Evolutionary conservation across 2,329 filamentous ascomycete genomes (phyloP).

Genomic region (Fusarium scirpi): DNA sequence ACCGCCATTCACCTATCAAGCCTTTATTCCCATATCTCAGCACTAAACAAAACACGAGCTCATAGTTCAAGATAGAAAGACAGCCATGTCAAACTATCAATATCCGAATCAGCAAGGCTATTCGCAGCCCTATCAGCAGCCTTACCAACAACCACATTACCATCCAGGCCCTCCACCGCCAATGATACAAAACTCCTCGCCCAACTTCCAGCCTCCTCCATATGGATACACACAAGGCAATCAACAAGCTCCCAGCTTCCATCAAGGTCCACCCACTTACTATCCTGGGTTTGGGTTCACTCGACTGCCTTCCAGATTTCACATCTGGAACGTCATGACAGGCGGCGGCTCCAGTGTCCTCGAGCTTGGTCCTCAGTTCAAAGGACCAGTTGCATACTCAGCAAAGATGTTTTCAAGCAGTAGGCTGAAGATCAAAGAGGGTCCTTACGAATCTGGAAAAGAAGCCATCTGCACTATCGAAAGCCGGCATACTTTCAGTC

Average conservation of each 20-base stretch:
- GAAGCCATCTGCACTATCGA: neutral
- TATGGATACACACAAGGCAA: neutral
- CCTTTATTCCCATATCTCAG: neutral
- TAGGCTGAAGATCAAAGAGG: conserved; percentile 6
- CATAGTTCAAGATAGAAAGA: fast-evolving
- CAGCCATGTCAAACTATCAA: neutral
- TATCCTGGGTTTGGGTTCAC: neutral
- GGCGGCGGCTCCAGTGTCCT: neutral
- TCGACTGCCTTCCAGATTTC: neutral
- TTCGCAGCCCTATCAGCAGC: neutral
- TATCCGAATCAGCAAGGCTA: neutral
- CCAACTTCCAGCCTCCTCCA: fast-evolving
- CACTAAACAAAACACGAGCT: neutral
- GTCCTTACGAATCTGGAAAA: neutral
- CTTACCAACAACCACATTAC: neutral
- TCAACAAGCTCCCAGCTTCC: neutral
- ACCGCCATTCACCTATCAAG: neutral
- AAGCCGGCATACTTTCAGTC: neutral
- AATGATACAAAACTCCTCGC: no score
- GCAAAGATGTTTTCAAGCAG: conserved; percentile 18
- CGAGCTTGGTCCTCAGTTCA: neutral
- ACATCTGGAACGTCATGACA: conserved; percentile 9
- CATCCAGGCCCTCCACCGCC: neutral
- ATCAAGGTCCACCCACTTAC: neutral
- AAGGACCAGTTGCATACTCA: neutral